phyloP scores from a whole-genome alignment of 1,284 basidiomycete species.

The Boletellus deceptivus region DNA sequence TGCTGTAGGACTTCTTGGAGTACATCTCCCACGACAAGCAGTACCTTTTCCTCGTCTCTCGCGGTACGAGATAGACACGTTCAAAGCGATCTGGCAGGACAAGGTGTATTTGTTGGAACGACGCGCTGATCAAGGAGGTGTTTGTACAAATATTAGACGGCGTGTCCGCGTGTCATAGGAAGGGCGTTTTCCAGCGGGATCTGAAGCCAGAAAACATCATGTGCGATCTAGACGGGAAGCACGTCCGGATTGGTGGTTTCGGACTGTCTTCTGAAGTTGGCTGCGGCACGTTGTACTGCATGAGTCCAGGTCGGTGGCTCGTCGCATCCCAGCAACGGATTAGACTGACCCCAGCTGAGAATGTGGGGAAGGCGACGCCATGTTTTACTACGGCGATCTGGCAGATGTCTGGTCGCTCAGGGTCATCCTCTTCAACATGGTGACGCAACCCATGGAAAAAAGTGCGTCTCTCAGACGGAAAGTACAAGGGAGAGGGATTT shows the following conservation, averaged over 20 bases:
- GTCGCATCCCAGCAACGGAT: not conserved
- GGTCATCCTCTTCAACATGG: constrained; percentile 81
- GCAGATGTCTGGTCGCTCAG: constrained; percentile 44
- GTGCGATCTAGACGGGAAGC: constrained; percentile 53
- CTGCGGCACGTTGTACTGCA: constrained; percentile 79
- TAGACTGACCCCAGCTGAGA: constrained; percentile 42
- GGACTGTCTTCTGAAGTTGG: constrained; percentile 85
- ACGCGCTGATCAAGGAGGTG: constrained; percentile 55
- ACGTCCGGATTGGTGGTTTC: constrained; percentile 78
- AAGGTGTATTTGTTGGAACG: constrained; percentile 45
- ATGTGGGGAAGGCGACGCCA: constrained; percentile 41
- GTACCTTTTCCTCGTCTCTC: constrained; percentile 56
- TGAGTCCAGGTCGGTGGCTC: constrained; percentile 63
- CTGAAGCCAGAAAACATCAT: constrained; percentile 90
- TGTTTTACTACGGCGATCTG: constrained; percentile 49
- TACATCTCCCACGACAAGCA: constrained; percentile 50
- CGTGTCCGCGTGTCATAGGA: constrained; percentile 65
- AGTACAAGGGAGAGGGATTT: constrained; percentile 64
- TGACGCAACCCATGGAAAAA: constrained; percentile 87
- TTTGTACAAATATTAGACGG: constrained; percentile 80
- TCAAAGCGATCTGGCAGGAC: constrained; percentile 46
- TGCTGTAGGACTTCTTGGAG: constrained; percentile 53
- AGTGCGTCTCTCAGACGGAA: constrained; percentile 70
- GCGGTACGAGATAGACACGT: constrained; percentile 63
- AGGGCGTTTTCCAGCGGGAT: constrained; percentile 81